Conservation (phyloP, 768 basidiomycete genomes). For the Collybia sordida region DNA sequence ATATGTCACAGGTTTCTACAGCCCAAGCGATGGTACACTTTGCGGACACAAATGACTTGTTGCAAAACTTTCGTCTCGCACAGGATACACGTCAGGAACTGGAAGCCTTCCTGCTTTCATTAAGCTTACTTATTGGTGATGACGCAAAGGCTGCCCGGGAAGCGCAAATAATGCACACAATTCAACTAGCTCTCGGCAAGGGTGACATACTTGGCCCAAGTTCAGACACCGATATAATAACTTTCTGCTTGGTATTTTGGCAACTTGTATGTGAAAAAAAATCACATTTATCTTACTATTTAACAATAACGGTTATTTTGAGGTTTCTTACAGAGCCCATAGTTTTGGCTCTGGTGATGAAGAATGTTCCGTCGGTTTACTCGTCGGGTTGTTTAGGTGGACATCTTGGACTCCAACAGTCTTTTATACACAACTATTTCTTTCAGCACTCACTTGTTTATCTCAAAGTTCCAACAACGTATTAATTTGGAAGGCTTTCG, state of each 20-base stretch:
- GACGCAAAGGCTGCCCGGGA: constrained; percentile 71
- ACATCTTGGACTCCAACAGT: constrained; percentile 61
- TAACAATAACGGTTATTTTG: constrained; percentile 7
- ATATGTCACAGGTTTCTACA: constrained; percentile 61
- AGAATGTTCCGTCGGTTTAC: constrained; percentile 47
- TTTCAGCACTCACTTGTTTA: constrained; percentile 62
- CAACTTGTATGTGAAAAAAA: constrained; percentile 52
- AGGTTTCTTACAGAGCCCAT: constrained; percentile 61
- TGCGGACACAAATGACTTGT: constrained; percentile 51
- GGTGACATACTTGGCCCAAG: constrained; percentile 54
- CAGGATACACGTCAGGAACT: constrained; percentile 53
- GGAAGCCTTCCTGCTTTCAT: constrained; percentile 56
- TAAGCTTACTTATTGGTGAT: constrained; percentile 64
- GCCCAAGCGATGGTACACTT: constrained; percentile 54
- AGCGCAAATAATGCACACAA: constrained; percentile 67
- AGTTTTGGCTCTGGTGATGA: constrained; percentile 65
- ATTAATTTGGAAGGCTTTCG: constrained; percentile 68
- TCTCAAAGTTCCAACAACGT: constrained; percentile 42
- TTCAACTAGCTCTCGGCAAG: constrained; percentile 59
- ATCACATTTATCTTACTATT: constrained; percentile 2
- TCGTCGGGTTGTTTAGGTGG: constrained; percentile 60
- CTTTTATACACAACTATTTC: constrained; percentile 68
- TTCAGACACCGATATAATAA: constrained; percentile 65
- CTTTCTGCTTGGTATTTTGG: constrained; percentile 60
- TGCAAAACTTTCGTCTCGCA: constrained; percentile 53